Percentiles rank a stretch among this genome's conserved stretches.
Evolutionary conservation across 192 early-diverging fungal genomes (phyloP).

Genomic region (Rhizoclosmatium globosum): DNA sequence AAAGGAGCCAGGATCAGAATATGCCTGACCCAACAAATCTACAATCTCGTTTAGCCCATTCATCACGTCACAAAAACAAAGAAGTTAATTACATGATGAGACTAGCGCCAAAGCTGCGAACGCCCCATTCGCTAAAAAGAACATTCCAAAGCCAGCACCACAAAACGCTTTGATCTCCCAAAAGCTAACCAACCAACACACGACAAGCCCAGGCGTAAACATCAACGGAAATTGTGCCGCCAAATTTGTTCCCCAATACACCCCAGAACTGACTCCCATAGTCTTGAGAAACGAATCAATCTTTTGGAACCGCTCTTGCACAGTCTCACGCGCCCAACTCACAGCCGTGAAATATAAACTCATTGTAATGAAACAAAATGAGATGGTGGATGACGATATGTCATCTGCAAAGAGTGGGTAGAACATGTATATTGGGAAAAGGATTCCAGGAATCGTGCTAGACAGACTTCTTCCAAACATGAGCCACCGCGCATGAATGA

Average conservation of each 20-base stretch:
- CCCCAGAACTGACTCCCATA: background rate
- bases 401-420: constrained; percentile 19
- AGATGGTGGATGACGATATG: constrained; percentile 14
- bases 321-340: constrained; percentile 27
- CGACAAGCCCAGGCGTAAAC: background rate
- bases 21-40: constrained; percentile 13
- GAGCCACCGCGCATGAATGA: constrained; percentile 16
- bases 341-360: constrained; percentile 18
- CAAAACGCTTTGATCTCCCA: constrained; percentile 23
- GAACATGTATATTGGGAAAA: constrained; percentile 32
- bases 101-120: background rate
- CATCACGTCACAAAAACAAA: background rate
- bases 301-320: constrained; percentile 10
- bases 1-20: constrained; percentile 25
- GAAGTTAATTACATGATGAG: constrained; percentile 14
- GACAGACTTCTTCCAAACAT: constrained; percentile 30
- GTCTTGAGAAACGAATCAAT: constrained; percentile 32
- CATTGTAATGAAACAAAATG: constrained; percentile 38
- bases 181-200: constrained; percentile 22
- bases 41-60: background rate
- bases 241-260: constrained; percentile 15
- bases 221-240: constrained; percentile 14
- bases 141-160: constrained; percentile 22
- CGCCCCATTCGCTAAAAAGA: constrained; percentile 3
- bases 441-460: constrained; percentile 10